Base-by-base conservation (phyloP, 202 grass and related monocot genomes). In the Panicum virgatum region DNA sequence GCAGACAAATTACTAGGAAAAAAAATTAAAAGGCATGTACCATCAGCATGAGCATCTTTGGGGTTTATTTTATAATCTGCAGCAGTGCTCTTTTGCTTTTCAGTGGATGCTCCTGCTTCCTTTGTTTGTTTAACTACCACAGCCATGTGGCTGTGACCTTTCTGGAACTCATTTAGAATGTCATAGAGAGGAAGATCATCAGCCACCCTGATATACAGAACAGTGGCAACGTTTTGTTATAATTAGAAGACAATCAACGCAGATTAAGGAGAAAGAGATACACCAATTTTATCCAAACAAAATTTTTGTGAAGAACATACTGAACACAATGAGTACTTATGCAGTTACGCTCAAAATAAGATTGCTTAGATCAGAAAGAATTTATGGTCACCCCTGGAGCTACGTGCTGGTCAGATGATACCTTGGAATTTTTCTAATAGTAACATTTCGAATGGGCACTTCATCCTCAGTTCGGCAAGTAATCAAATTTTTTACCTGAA, bases 151-250 rank as follows among this genome's bases (percentile, higher is more conserved):
- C 96, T 98, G 80, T 98, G 96, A 25, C 92, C 92, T 91, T 98
- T 96, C 74, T 98, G 96, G 85, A 98, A 98, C 81, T 98, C 92
- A 83, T 98, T 98, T 81, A 98, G 87, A 85, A 98, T 98, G 83
- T 93, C 96, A 83, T 98, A 98, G 4, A 98, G 89, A 86, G 96
- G 96, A 82, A 96, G 87, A 91, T 98, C 96, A 82, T 87, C 96
- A 83, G 78, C 80, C 66, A 96, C 92, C 96, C 92, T 98, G 85
- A 66, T 76, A 67, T 80, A 91, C 67, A 86, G 25, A 91, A 76
- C 52, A 90, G 20, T 19, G 70, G 52, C 7, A 65, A 73, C 69
- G 84, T 73, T 75, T 62, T 22, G 46, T 69, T 26, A 65, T 72
- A 80, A 84, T 76, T 82, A 86, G 37, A 88, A 54, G 52, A 61